Evolutionary conservation across 768 basidiomycete genomes (phyloP), one percentile per base, ranked within the genome.

Genomic region (Lyophyllum atratum): DNA sequence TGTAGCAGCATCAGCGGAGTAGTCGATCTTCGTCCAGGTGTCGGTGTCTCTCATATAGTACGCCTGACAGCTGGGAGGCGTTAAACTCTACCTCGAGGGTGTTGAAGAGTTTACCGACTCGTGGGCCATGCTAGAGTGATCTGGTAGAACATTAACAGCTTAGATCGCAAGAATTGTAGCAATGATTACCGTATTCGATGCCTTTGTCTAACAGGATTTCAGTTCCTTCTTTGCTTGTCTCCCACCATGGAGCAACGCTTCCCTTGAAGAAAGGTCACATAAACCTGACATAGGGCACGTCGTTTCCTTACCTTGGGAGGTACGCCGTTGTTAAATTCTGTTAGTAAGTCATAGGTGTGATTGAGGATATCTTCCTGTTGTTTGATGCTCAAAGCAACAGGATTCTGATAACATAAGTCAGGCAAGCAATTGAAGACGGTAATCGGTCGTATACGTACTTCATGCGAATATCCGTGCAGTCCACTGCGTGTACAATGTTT

Each of bases 161-260:
- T 3, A 25, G 14, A 39, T 21, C 43, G 11, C 21, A 24, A 25
- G 21, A 5, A 29, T 24, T 26, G 29, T 14, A 22, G 15, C 10
- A 26, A 19, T 7, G 51, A 73, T 49, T 56, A 85, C 86, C 88
- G 64, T 92, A 91, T 74, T 88, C 80, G 44, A 92, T 86, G 0
- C 90, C 90, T 59, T 86, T 85, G 34, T 86, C 85, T 22, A 89
- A 77, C 24, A 91, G 72, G 24, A 91, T 73, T 15, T 81, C 70
- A 0, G 83, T 83, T 3, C 85, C 85, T 67, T 88, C 87, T 59
- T 81, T 84, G 68, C 82, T 85, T 2, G 83, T 83, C 67, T 92
- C 90, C 89, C 89, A 92, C 87, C 89, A 92, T 0, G 88, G 89
- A 1, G 88, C 89, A 31, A 89, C 87, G 49, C 80, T 83, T 37